phyloP scores from a whole-genome alignment of 2,329 filamentous ascomycete genomes.

The Aschersonia sp. region DNA sequence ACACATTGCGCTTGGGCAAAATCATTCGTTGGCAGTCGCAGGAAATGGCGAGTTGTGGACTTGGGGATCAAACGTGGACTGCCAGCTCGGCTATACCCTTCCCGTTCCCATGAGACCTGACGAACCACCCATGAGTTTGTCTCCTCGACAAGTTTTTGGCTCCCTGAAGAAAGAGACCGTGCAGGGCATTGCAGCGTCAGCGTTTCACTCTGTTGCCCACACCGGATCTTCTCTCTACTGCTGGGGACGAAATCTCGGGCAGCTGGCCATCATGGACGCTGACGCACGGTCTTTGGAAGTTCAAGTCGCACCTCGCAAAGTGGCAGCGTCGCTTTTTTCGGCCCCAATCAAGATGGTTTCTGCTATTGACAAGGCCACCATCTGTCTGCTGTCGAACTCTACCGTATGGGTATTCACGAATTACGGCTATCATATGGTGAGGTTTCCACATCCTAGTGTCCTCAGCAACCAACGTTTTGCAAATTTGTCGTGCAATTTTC shows the following conservation, averaged over 20 bases:
- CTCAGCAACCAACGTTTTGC: slow-evolving; percentile 57
- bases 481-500: slow-evolving; percentile 34
- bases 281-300: slow-evolving; percentile 81
- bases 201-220: slow-evolving; percentile 82
- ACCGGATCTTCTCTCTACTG: slow-evolving; percentile 73
- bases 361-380: slow-evolving; percentile 82
- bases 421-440: slow-evolving; percentile 85
- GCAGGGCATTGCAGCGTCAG: slow-evolving; percentile 72
- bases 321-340: slow-evolving; percentile 62
- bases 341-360: slow-evolving; percentile 64
- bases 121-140: slow-evolving; percentile 68
- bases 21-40: slow-evolving; percentile 77
- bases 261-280: slow-evolving; percentile 86
- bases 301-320: slow-evolving; percentile 71
- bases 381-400: slow-evolving; percentile 70
- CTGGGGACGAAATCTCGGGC: slow-evolving; percentile 90
- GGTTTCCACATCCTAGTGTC: slow-evolving; percentile 60
- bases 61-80: slow-evolving; percentile 80
- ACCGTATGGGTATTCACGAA: slow-evolving; percentile 92
- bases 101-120: slow-evolving; percentile 54
- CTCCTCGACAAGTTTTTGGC: slow-evolving; percentile 82
- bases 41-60: slow-evolving; percentile 84
- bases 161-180: slow-evolving; percentile 76
- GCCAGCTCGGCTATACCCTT: slow-evolving; percentile 74
- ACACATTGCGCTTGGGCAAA: slow-evolving; percentile 75